Evolutionary conservation across 1,284 basidiomycete genomes (phyloP).

Genomic region (Ustilago lituana): DNA sequence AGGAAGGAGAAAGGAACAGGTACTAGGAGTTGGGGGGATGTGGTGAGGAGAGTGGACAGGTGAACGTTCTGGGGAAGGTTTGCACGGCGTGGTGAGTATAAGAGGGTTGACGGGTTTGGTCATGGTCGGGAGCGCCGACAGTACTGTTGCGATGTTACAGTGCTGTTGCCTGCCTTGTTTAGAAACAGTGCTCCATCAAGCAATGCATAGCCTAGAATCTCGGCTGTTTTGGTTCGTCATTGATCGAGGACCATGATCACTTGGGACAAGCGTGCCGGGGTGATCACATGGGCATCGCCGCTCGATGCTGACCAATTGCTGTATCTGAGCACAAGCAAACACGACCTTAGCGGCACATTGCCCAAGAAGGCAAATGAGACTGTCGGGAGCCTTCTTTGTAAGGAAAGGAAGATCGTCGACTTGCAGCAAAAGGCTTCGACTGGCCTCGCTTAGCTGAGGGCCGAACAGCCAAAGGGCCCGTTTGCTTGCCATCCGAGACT

Average conservation of each 20-base stretch:
- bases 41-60: slow-evolving; percentile 1
- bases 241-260: slow-evolving; percentile 2
- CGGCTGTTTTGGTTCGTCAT: slow-evolving; percentile 16
- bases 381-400: slow-evolving; percentile 13
- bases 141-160: too few species aligned
- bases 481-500: background rate
- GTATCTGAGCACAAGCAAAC: background rate
- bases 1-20: background rate
- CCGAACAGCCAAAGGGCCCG: background rate
- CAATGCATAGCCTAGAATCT: too few species aligned
- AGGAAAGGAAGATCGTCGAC: slow-evolving; percentile 33
- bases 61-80: too few species aligned
- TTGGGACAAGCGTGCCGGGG: slow-evolving; percentile 5
- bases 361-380: slow-evolving; percentile 25
- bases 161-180: background rate
- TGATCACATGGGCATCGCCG: background rate
- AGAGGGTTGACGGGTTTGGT: too few species aligned
- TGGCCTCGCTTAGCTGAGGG: slow-evolving; percentile 3
- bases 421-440: slow-evolving; percentile 11
- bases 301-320: background rate
- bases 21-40: background rate
- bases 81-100: background rate
- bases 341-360: background rate
- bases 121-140: too few species aligned
- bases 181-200: too few species aligned